Conservation (phyloP, 169 alveolate species). For the Ichthyophthirius multifiliis region DNA sequence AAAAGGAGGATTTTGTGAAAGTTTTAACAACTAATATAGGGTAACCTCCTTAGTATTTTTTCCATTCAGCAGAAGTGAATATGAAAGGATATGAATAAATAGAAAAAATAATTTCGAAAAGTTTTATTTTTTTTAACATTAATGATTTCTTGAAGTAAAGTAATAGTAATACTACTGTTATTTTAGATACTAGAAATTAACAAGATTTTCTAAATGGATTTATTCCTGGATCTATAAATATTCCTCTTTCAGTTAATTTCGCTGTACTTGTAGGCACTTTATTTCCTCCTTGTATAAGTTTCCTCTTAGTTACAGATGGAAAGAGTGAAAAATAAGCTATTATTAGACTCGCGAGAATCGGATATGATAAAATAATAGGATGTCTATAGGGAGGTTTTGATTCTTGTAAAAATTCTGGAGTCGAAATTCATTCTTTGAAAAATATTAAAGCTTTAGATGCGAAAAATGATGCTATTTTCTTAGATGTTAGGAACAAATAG, state of each 20-base stretch:
- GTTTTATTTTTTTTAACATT: neutral
- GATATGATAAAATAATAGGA: slow-evolving; percentile 45
- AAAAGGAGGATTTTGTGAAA: slow-evolving; percentile 20
- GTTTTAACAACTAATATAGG: slow-evolving; percentile 15
- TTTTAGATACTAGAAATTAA: slow-evolving; percentile 25
- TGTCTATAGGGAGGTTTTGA: slow-evolving; percentile 44
- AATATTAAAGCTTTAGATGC: neutral
- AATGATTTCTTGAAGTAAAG: neutral
- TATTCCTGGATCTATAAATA: slow-evolving; percentile 22
- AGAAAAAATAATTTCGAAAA: neutral
- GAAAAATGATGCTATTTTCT: neutral
- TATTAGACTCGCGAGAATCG: slow-evolving; percentile 39
- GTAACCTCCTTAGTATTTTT: slow-evolving; percentile 46
- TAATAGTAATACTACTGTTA: neutral
- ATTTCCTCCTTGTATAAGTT: slow-evolving; percentile 20
- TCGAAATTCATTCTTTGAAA: neutral
- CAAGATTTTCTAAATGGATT: slow-evolving; percentile 10
- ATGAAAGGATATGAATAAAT: neutral
- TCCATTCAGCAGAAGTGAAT: slow-evolving; percentile 34
- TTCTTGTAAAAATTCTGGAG: slow-evolving; percentile 16
- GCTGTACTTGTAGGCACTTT: slow-evolving; percentile 43
- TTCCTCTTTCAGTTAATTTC: slow-evolving; percentile 10
- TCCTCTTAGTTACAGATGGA: slow-evolving; percentile 24
- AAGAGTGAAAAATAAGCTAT: slow-evolving; percentile 39
- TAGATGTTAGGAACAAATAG: slow-evolving; percentile 34